Evolutionary conservation across 2,329 filamentous ascomycete genomes (phyloP), one percentile per base, ranked within the genome.

Genomic region (Colletotrichum liaoningense): DNA sequence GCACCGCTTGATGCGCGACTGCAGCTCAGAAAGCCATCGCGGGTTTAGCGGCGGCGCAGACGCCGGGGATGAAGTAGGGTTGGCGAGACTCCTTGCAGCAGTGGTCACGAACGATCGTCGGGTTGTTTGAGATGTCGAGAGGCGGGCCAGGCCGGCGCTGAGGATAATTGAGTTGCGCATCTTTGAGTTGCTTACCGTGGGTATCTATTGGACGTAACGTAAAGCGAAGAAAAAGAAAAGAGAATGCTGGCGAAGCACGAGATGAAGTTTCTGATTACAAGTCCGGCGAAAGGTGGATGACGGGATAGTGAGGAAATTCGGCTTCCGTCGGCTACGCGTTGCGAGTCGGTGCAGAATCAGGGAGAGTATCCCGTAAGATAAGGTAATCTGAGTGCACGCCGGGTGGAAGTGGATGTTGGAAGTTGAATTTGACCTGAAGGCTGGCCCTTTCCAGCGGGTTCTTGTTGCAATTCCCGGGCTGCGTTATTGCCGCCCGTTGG

Each of bases 21-120:
- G 76, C n/a, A 81, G 69, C 12, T 80, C 77, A 0, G 78, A 69
- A 3, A 81, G 57, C 80, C 80, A 81, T 42, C 79, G 73, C 8
- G 79, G 72, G 54, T 75, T 78, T 22, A 76, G 35, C n/a, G 63
- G 55, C 59, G 49, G 58, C n/a, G 22, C 35, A 24, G 19, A n/a
- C 28, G 38, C 33, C 19, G 46, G 33, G 14, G 59, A 59, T 6
- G 56, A 33, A 22, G 66, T 11, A 1, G 42, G 26, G 7, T 56
- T 38, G 1, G 62, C 67, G 42, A 63, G 14, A 16, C 55, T 38
- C 60, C 35, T 60, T 56, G 60, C 33, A 12, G 55, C 33, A 12
- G 66, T 62, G 26, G 54, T 73, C 26, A 46, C 46, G 55, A 73
- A 70, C 12, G 67, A n/a, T 60, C 70, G 66, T 26, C 35, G 59